Evolutionary conservation across 2,329 filamentous ascomycete species (phyloP).

Genomic region (Coniella vitis): DNA sequence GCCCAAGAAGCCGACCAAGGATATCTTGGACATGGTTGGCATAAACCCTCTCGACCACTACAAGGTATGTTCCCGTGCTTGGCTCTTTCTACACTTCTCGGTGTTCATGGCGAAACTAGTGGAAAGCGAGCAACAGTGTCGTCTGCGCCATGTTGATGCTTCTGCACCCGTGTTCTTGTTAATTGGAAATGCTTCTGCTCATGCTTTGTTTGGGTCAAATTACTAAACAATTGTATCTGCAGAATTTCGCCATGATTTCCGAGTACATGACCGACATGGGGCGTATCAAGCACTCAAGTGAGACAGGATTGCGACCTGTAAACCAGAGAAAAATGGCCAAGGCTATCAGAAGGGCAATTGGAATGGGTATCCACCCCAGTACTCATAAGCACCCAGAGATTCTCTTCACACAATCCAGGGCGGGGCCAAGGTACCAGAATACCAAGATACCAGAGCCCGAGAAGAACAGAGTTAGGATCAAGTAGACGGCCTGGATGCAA

Average conservation of each 20-base stretch:
- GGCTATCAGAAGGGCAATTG: slow-evolving; percentile 81
- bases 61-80: slow-evolving; percentile 54
- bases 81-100: background rate
- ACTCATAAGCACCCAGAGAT: slow-evolving; percentile 85
- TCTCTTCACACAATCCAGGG: slow-evolving; percentile 39
- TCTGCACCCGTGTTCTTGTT: background rate
- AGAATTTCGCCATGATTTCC: slow-evolving; percentile 91
- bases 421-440: slow-evolving; percentile 16
- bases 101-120: background rate
- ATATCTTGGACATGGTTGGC: slow-evolving; percentile 74
- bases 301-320: slow-evolving; percentile 74
- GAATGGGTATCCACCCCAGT: slow-evolving; percentile 85
- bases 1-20: slow-evolving; percentile 46
- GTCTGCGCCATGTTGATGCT: background rate
- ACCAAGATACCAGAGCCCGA: slow-evolving; percentile 7
- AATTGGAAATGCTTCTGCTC: background rate
- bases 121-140: background rate
- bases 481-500: background rate
- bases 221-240: slow-evolving; percentile 7
- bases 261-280: slow-evolving; percentile 83
- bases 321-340: slow-evolving; percentile 94
- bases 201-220: background rate
- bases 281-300: slow-evolving; percentile 68
- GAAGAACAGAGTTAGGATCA: slow-evolving; percentile 6
- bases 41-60: slow-evolving; percentile 81